Percentiles rank a stretch among this genome's conserved stretches.
phyloP scores from a whole-genome alignment of 2,329 filamentous ascomycete species.

The Ophiostoma sp. region DNA sequence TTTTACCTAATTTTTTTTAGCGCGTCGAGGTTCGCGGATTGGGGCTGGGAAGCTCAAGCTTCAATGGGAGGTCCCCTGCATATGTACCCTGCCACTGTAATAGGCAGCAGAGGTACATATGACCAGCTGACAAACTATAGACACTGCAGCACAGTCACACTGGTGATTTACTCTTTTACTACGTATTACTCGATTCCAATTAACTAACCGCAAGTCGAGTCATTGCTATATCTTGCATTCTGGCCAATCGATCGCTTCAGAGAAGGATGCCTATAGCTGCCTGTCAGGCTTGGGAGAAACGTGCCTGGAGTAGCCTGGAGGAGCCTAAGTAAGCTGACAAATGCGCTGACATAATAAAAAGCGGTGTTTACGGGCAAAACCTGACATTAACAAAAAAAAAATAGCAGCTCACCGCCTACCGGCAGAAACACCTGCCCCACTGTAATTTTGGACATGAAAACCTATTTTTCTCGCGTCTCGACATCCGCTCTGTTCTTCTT shows the following conservation, averaged over 20 bases:
- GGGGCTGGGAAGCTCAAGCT: constrained; percentile 20
- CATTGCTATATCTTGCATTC: background rate
- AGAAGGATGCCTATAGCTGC: background rate
- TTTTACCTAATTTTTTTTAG: constrained; percentile 21
- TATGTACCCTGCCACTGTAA: background rate
- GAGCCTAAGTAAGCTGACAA: background rate
- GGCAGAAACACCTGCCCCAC: constrained; percentile 20
- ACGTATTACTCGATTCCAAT: too few relatives aligned
- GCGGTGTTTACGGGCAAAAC: background rate
- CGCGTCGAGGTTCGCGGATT: constrained; percentile 19
- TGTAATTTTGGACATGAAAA: constrained; percentile 23
- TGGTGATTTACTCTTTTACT: too few relatives aligned
- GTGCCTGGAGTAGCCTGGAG: background rate
- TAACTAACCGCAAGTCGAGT: too few relatives aligned
- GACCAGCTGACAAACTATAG: background rate
- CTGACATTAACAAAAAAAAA: constrained; percentile 2
- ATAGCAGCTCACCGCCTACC: constrained; percentile 19
- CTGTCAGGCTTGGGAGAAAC: background rate
- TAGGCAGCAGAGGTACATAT: constrained; percentile 10
- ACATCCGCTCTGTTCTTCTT: background rate
- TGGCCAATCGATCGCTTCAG: background rate
- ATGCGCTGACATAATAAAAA: constrained; percentile 7
- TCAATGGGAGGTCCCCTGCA: background rate
- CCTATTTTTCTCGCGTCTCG: constrained; percentile 10
- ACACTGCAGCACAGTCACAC: too few relatives aligned